Conservation (phyloP, 2,329 filamentous ascomycete species). For the Aspergillus sp. region DNA sequence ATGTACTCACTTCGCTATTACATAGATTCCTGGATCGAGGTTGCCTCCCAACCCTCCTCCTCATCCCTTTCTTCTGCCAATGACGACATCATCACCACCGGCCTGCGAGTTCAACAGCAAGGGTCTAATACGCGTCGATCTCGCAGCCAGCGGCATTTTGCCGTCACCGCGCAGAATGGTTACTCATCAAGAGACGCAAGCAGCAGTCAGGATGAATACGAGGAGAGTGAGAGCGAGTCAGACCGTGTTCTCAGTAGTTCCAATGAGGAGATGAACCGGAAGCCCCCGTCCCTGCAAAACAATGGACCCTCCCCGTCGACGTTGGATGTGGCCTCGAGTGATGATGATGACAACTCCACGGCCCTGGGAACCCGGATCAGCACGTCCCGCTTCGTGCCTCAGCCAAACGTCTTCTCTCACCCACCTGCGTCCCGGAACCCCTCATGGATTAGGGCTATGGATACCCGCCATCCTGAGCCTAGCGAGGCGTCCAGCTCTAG, state of each 20-base stretch:
- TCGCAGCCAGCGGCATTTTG: conserved; percentile 33
- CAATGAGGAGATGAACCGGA: conserved; percentile 49
- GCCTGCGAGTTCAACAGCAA: conserved; percentile 65
- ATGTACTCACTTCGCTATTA: conserved; percentile 43
- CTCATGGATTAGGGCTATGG: conserved; percentile 29
- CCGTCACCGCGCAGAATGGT: conserved; percentile 35
- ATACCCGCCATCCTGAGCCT: conserved; percentile 46
- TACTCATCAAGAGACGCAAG: conserved; percentile 40
- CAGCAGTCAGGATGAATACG: conserved; percentile 90
- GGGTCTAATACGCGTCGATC: conserved; percentile 37
- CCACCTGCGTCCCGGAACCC: conserved; percentile 55
- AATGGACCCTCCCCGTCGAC: conserved; percentile 16
- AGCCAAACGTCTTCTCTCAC: conserved; percentile 88
- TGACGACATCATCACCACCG: conserved; percentile 87
- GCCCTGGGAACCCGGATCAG: conserved; percentile 63
- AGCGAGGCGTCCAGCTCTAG: conserved; percentile 35
- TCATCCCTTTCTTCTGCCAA: conserved; percentile 76
- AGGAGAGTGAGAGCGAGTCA: conserved; percentile 86
- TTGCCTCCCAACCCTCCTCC: conserved; percentile 85
- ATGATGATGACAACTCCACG: conserved; percentile 72
- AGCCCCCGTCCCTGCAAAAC: conserved; percentile 17
- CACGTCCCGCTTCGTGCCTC: conserved; percentile 62
- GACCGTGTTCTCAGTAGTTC: conserved; percentile 63
- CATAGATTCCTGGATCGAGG: conserved; percentile 92
- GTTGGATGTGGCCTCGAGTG: conserved; percentile 32